phyloP scores from a whole-genome alignment of 768 basidiomycete species.

The Hypholoma fasciculare region DNA sequence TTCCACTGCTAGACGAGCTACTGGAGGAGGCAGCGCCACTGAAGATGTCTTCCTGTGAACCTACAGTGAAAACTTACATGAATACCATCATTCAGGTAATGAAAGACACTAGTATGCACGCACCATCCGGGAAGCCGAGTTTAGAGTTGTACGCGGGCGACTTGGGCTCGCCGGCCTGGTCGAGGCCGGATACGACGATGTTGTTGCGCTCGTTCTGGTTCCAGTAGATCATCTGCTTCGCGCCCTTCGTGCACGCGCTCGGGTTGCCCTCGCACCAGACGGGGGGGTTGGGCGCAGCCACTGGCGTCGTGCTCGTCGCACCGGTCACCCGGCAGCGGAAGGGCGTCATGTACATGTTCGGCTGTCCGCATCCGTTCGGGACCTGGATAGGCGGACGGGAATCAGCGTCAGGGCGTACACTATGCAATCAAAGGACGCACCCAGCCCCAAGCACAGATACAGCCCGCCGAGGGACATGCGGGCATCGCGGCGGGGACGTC shows the following conservation, averaged over 20 bases:
- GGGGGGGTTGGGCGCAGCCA: slow-evolving; percentile 43
- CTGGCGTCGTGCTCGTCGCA: slow-evolving; percentile 36
- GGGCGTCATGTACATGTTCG: slow-evolving; percentile 51
- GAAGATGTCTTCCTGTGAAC: slow-evolving; percentile 48
- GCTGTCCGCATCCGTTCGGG: slow-evolving; percentile 45
- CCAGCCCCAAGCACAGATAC: slow-evolving; percentile 61
- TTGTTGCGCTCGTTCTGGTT: slow-evolving; percentile 51
- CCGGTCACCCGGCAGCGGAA: slow-evolving; percentile 52
- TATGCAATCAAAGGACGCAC: slow-evolving; percentile 25
- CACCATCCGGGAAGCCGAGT: slow-evolving; percentile 48
- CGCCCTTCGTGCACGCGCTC: slow-evolving; percentile 41
- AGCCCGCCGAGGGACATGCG: slow-evolving; percentile 49
- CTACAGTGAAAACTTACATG: slow-evolving; percentile 16
- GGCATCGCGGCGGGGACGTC: slow-evolving; percentile 50
- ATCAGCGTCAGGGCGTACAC: neutral
- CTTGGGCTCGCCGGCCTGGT: slow-evolving; percentile 37
- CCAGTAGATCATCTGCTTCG: slow-evolving; percentile 60
- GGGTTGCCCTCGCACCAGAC: slow-evolving; percentile 53
- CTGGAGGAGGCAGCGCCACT: neutral
- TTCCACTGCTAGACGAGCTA: neutral
- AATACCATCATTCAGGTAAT: neutral
- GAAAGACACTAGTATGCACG: slow-evolving; percentile 10
- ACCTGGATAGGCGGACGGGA: slow-evolving; percentile 21
- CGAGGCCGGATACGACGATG: slow-evolving; percentile 41
- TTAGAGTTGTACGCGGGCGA: slow-evolving; percentile 51